Percentiles rank a stretch among this genome's conserved stretches.
phyloP scores from a whole-genome alignment of 1,284 basidiomycete species.

The Ganoderma multipileum region DNA sequence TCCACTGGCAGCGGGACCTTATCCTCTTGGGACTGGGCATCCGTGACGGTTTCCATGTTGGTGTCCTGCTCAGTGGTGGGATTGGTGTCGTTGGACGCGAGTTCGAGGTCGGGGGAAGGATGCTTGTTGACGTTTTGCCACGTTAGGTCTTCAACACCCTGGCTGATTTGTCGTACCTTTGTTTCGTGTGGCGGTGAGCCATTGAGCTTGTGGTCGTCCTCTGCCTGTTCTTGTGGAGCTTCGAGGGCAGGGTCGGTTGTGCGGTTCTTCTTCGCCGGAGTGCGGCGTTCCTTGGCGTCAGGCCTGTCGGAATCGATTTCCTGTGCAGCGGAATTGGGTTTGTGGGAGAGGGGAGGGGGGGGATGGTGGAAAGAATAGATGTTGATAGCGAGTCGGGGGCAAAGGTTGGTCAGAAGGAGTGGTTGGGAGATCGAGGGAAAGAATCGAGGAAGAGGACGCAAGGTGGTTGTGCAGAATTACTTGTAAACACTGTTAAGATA shows the following conservation, averaged over 20 bases:
- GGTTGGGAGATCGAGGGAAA: not conserved
- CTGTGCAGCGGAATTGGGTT: conserved; percentile 39
- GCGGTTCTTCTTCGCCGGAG: conserved; percentile 78
- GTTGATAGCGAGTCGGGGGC: not conserved
- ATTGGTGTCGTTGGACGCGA: conserved; percentile 22
- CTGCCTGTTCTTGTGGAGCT: conserved; percentile 67
- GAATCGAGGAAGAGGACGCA: not conserved
- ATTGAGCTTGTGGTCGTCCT: conserved; percentile 45
- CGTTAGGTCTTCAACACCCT: conserved; percentile 76
- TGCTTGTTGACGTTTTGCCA: conserved; percentile 60
- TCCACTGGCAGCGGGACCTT: not conserved
- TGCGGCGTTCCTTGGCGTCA: conserved; percentile 51
- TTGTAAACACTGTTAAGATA: not conserved
- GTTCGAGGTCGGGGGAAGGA: conserved; percentile 26
- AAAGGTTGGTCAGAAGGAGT: not conserved
- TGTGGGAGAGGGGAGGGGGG: no score
- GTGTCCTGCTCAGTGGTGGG: not conserved
- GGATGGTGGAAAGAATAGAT: not conserved
- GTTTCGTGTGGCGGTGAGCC: conserved; percentile 75
- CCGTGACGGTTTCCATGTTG: conserved; percentile 5
- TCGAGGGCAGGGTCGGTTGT: conserved; percentile 53
- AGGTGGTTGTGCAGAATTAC: not conserved
- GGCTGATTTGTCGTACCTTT: conserved; percentile 77
- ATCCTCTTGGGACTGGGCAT: not conserved
- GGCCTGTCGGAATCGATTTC: conserved; percentile 43